Evolutionary conservation across 441 rosid genomes (phyloP).

Genomic region (Populus trichocarpa): DNA sequence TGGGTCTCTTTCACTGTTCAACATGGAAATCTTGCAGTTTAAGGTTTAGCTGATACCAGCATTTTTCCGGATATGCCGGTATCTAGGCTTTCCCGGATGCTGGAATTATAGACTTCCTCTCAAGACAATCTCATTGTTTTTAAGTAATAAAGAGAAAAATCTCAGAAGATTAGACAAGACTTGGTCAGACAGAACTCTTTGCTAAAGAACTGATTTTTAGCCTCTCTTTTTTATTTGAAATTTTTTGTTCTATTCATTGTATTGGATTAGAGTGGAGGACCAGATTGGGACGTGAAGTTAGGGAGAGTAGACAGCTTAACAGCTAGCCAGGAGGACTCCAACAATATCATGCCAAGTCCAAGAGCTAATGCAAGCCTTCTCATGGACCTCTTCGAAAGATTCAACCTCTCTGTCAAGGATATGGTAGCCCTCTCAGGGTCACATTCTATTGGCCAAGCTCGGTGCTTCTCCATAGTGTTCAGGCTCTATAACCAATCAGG

Average conservation of each 20-base stretch:
- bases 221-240: not conserved
- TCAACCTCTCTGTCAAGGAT: conserved; percentile 68
- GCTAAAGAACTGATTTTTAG: not conserved
- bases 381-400: conserved; percentile 52
- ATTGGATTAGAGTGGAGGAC: conserved; percentile 73
- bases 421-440: conserved; percentile 93
- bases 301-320: conserved; percentile 84
- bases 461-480: conserved; percentile 82
- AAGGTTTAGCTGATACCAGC: not conserved
- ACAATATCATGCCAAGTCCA: conserved; percentile 87
- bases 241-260: not conserved
- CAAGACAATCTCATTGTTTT: too few species aligned
- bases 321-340: conserved; percentile 74
- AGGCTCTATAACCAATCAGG: conserved; percentile 95
- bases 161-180: not conserved
- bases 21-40: not conserved
- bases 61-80: not conserved
- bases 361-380: conserved; percentile 72
- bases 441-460: conserved; percentile 78
- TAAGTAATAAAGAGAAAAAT: not conserved
- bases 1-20: not conserved
- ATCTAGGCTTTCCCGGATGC: not conserved
- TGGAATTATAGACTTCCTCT: not conserved
- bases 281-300: conserved; percentile 81
- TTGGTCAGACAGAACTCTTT: not conserved